These are phyloP conservation scores for Microbotryum silenes-acaulis DNA, from an alignment of 1,284 basidiomycete genomes.

Conservation along the genomic window DNA sequence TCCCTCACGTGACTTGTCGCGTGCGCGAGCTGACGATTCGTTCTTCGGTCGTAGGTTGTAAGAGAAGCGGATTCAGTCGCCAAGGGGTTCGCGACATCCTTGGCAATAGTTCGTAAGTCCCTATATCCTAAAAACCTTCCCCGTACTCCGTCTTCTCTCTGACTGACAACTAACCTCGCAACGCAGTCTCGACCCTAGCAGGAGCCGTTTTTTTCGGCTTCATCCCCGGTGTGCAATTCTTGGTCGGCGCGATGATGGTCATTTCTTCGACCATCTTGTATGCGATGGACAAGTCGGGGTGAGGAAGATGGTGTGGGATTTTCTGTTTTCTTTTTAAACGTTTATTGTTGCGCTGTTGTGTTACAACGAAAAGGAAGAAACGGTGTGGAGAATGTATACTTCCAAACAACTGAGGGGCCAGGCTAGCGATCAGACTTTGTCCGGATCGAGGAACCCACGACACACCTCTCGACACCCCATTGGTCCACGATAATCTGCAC, in stretches of 20 bases:
- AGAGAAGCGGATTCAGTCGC: slow-evolving; percentile 31
- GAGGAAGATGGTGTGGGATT: neutral
- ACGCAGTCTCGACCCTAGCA: slow-evolving; percentile 29
- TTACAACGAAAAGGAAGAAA: neutral
- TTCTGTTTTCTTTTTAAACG: neutral
- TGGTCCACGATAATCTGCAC: slow-evolving; percentile 68
- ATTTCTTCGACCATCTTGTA: slow-evolving; percentile 31
- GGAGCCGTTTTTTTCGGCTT: slow-evolving; percentile 19
- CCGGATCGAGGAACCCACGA: slow-evolving; percentile 36
- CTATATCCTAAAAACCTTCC: neutral
- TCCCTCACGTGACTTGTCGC: neutral
- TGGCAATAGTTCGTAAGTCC: slow-evolving; percentile 33
- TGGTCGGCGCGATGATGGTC: slow-evolving; percentile 27
- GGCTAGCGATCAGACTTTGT: neutral
- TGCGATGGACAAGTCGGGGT: slow-evolving; percentile 9
- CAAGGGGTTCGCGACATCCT: slow-evolving; percentile 35
- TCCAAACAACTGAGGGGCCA: neutral
- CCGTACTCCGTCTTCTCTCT: neutral
- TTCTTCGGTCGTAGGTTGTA: slow-evolving; percentile 17
- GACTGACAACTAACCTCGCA: no score
- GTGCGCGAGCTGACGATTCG: neutral
- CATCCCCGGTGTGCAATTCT: slow-evolving; percentile 23
- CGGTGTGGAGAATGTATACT: neutral
- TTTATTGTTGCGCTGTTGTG: neutral
- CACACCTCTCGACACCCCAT: slow-evolving; percentile 52